phyloP scores from a whole-genome alignment of 73 alveolate species.

The Paramecium bursaria region DNA sequence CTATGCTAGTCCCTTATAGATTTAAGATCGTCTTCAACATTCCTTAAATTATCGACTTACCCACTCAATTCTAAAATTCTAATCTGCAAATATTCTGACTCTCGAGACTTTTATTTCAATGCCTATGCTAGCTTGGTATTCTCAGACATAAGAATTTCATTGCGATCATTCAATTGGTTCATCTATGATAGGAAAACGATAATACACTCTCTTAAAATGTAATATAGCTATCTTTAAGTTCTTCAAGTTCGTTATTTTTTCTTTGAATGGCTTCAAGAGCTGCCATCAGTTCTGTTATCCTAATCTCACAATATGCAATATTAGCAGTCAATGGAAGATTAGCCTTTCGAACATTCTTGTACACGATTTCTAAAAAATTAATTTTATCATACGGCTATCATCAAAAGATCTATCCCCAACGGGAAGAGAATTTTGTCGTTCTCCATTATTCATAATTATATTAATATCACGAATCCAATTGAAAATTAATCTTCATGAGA shows the following conservation, averaged over 20 bases:
- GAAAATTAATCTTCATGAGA: slow-evolving; percentile 49
- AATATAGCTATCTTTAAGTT: slow-evolving; percentile 17
- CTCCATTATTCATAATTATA: no score
- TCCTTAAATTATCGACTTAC: background rate
- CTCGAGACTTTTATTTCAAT: slow-evolving; percentile 5
- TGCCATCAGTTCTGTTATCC: slow-evolving; percentile 28
- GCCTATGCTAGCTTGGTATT: background rate
- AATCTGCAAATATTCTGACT: slow-evolving; percentile 5
- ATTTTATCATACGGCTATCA: no score
- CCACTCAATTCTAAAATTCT: slow-evolving; percentile 23
- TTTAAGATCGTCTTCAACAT: background rate
- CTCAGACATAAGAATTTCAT: background rate
- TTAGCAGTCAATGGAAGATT: slow-evolving; percentile 23
- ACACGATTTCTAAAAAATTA: slow-evolving; percentile 16
- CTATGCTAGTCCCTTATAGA: background rate
- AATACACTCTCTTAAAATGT: slow-evolving; percentile 51
- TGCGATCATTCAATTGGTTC: slow-evolving; percentile 9
- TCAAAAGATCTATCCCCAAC: no score
- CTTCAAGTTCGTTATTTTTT: background rate
- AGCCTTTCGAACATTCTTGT: slow-evolving; percentile 46
- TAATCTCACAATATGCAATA: slow-evolving; percentile 55
- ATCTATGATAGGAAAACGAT: background rate
- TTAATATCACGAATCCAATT: no score
- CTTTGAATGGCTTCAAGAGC: slow-evolving; percentile 18
- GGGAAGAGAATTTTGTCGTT: no score